These are phyloP conservation scores for Cnidoscolus chayamansa DNA, from an alignment of 441 rosid genomes.

Conservation along the genomic window DNA sequence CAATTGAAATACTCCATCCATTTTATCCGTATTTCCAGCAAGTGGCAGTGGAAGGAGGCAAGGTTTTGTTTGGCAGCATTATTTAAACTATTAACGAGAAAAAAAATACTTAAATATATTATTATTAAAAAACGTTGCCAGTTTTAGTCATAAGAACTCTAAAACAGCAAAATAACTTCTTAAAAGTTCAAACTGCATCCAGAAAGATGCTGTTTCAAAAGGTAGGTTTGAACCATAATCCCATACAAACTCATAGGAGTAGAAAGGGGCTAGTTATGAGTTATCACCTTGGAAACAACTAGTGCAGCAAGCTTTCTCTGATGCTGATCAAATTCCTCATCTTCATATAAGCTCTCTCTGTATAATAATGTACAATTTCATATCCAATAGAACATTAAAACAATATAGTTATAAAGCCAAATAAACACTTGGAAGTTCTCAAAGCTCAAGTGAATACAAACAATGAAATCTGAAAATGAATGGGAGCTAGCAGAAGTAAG, in stretches of 20 bases:
- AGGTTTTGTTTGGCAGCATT: too few species aligned
- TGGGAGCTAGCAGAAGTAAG: neutral
- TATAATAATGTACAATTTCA: neutral
- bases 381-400: neutral
- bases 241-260: neutral
- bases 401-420: neutral
- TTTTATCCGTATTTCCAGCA: neutral
- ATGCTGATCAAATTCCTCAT: constrained; percentile 85
- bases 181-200: too few species aligned
- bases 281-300: constrained; percentile 77
- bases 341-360: constrained; percentile 96
- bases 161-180: too few species aligned
- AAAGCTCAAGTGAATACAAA: neutral
- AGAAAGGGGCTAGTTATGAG: neutral
- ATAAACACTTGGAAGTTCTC: neutral
- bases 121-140: too few species aligned
- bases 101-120: too few species aligned
- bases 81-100: too few species aligned
- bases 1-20: neutral
- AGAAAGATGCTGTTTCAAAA: too few species aligned
- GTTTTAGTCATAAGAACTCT: too few species aligned
- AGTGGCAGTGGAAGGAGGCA: neutral
- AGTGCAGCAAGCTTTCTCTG: constrained; percentile 95
- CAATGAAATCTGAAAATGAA: neutral
- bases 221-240: too few species aligned